These are phyloP conservation scores for Rhodamnia argentea DNA, from an alignment of 345 rosid genomes.

Conservation along the genomic window DNA sequence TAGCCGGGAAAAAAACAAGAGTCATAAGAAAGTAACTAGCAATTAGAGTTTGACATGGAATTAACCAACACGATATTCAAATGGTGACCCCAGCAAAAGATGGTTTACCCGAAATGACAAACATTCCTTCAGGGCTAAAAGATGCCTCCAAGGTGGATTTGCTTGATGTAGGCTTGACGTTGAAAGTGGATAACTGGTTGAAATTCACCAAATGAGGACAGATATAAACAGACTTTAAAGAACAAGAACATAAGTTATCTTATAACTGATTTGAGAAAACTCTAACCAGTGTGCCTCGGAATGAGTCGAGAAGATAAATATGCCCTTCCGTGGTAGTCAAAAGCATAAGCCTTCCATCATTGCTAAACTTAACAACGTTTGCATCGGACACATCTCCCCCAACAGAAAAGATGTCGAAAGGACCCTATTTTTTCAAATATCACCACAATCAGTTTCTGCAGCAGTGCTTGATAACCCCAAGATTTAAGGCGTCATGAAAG, in stretches of 20 bases:
- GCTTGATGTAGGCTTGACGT: conserved; percentile 72
- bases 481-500: neutral
- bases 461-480: neutral
- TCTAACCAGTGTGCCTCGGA: conserved; percentile 62
- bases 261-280: neutral
- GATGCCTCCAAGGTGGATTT: conserved; percentile 89
- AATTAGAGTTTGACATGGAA: neutral
- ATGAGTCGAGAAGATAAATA: conserved; percentile 72
- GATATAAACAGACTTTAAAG: neutral
- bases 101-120: conserved; percentile 68
- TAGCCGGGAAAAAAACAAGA: neutral
- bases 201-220: conserved; percentile 2
- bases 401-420: conserved; percentile 79
- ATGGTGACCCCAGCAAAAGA: neutral
- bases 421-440: conserved; percentile 40
- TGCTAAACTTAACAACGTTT: conserved; percentile 81
- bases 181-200: conserved; percentile 63
- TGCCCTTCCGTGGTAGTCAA: conserved; percentile 85
- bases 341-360: conserved; percentile 84
- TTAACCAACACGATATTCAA: neutral
- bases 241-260: neutral
- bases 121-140: conserved; percentile 95
- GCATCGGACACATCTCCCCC: conserved; percentile 88
- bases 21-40: neutral
- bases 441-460: neutral